A percentile compares a stretch with the other conserved stretches of the same genome.
Conservation (phyloP, 2,329 filamentous ascomycete genomes). For the Colletotrichum lindemuthianum region DNA sequence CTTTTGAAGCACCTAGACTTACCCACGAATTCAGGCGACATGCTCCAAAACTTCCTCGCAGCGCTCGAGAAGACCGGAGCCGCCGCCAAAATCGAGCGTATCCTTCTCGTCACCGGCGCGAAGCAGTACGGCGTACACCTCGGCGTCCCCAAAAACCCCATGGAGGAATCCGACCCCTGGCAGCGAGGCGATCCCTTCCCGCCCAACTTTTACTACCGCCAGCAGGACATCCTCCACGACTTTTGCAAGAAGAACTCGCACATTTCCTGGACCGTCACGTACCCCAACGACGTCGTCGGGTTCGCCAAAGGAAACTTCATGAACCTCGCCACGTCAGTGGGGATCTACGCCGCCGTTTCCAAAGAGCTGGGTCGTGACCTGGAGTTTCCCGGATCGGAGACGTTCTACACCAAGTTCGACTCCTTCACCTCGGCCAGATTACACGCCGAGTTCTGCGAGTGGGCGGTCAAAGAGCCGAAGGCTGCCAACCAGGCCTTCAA, state of each 20-base stretch:
- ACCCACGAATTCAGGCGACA: conserved; percentile 39
- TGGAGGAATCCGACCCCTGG: conserved; percentile 58
- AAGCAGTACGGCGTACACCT: conserved; percentile 66
- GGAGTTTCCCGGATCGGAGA: conserved; percentile 47
- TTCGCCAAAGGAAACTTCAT: conserved; percentile 48
- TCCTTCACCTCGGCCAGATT: conserved; percentile 45
- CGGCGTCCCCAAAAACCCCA: conserved; percentile 55
- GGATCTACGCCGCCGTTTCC: conserved; percentile 51
- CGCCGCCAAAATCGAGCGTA: conserved; percentile 53
- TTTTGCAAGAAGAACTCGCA: conserved; percentile 37
- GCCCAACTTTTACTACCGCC: conserved; percentile 62
- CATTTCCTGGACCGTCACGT: conserved; percentile 44
- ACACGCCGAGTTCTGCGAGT: conserved; percentile 49
- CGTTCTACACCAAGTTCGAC: conserved; percentile 48
- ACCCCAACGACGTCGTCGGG: conserved; percentile 47
- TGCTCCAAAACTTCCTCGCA: conserved; percentile 59
- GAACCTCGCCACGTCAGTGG: conserved; percentile 53
- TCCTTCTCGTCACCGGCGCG: conserved; percentile 58
- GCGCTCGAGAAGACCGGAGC: conserved; percentile 55
- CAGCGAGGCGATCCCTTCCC: conserved; percentile 44
- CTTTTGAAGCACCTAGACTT: neutral
- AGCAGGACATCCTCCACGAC: conserved; percentile 54
- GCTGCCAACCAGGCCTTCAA: conserved; percentile 49
- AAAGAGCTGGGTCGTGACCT: conserved; percentile 47
- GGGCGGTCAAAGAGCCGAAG: conserved; percentile 43